These are phyloP conservation scores for Geranomyces variabilis DNA, from an alignment of 192 early-diverging fungal species.

Conservation along the genomic window DNA sequence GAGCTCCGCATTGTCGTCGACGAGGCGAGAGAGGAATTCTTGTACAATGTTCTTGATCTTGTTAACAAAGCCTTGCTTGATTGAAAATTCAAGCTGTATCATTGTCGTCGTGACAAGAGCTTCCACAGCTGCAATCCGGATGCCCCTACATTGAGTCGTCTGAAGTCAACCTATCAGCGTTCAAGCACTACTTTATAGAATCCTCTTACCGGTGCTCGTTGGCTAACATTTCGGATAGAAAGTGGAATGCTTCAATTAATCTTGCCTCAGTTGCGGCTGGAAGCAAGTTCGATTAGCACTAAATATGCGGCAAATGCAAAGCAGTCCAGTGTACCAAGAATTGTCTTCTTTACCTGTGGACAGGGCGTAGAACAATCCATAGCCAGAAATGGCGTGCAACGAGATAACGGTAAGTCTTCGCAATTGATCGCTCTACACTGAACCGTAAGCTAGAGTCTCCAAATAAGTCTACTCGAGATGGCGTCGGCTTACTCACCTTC, in stretches of 20 bases:
- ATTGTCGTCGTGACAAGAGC: conserved; percentile 41
- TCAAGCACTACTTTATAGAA: neutral
- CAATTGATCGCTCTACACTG: conserved; percentile 51
- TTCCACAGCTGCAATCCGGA: conserved; percentile 53
- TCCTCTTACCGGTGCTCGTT: conserved; percentile 50
- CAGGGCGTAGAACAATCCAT: conserved; percentile 51
- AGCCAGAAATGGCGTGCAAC: conserved; percentile 52
- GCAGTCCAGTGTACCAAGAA: no score
- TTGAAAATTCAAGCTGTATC: conserved; percentile 41
- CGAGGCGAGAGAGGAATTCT: conserved; percentile 35
- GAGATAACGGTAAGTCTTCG: conserved; percentile 50
- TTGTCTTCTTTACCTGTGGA: conserved; percentile 47
- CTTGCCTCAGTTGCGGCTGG: conserved; percentile 33
- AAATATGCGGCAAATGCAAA: no score
- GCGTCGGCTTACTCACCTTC: conserved; percentile 34
- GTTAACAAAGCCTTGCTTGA: conserved; percentile 27
- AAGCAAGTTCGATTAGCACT: neutral
- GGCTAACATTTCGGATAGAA: conserved; percentile 52
- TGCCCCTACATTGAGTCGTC: conserved; percentile 46
- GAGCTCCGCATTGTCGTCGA: conserved; percentile 34
- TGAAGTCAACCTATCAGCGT: neutral
- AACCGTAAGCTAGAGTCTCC: no score
- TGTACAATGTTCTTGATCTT: conserved; percentile 28
- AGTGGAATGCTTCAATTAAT: conserved; percentile 43
- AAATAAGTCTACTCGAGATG: no score